Evolutionary conservation across 768 basidiomycete genomes (phyloP), one percentile per base, ranked within the genome.

Genomic region (Panus rudis): DNA sequence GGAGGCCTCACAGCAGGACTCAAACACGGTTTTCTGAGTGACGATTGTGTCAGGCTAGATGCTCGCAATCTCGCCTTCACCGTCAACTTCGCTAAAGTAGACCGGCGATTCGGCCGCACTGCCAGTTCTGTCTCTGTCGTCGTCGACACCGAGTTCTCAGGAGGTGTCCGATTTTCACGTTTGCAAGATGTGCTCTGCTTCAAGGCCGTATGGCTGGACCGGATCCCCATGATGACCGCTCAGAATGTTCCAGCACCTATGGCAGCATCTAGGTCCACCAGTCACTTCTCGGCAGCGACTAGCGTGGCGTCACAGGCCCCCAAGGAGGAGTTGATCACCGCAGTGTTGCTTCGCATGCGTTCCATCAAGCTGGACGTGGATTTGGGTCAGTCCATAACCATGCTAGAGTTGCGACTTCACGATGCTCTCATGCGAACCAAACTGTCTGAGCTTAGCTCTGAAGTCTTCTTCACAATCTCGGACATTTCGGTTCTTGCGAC

Each of bases 171-270:
- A 17, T 84, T 97, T 55, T 87, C 88, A 4, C 79, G 92, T 11
- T 63, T 96, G 22, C 92, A 93, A 62, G 92, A 96, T 57, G 80
- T 93, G 41, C 71, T 97, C 16, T 92, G 89, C 61, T 91, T 94
- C 74, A 93, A 93, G 61, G 91, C 92, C 4, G 89, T 94, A 11
- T 94, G 92, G 90, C 60, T 94, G 35, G 91, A 93, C 55, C 79
- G 80, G 27, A 88, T 93, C 21, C 88, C 90, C 0, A 65, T 86
- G 6, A 76, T 92, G 54, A 76, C 78, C 16, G 60, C 68, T 28
- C 71, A 63, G 26, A 62, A 65, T 40, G 21, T 61, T 17, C 11
- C 31, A 50, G 6, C 44, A 57, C 37, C 49, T 61, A 34, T 40
- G 51, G 33, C 52, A 50, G 17, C 42, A 47, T 19, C 43, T 54